Conservation (phyloP, 176 grass and related monocot genomes). For the Zizania latifolia region DNA sequence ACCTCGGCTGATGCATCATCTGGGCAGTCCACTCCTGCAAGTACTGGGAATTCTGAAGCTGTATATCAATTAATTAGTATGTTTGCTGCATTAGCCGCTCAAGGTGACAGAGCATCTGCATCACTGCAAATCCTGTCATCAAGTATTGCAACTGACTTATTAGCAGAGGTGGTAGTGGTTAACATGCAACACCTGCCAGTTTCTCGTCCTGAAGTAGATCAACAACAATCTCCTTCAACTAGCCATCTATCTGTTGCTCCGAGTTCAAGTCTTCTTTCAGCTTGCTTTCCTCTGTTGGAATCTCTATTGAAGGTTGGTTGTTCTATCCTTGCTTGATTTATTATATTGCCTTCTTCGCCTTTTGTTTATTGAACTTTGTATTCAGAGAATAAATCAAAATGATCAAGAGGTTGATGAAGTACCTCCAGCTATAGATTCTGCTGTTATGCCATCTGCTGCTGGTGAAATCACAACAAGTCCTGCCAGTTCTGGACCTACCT, state of each 20-base stretch:
- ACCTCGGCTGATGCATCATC: conserved; percentile 25
- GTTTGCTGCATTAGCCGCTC: conserved; percentile 83
- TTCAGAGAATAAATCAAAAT: conserved; percentile 41
- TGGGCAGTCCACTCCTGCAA: conserved; percentile 27
- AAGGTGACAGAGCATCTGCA: conserved; percentile 71
- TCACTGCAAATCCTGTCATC: conserved; percentile 76
- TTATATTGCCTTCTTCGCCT: conserved; percentile 7
- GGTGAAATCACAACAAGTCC: conserved; percentile 31
- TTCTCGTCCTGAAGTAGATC: conserved; percentile 42
- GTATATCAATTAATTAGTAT: conserved; percentile 88
- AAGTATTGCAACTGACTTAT: conserved; percentile 82
- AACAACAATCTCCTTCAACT: conserved; percentile 34
- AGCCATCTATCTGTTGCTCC: conserved; percentile 19
- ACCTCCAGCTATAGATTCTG: conserved; percentile 28
- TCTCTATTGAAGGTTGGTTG: conserved; percentile 51
- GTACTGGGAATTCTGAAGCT: conserved; percentile 67
- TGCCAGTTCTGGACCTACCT: conserved; percentile 33
- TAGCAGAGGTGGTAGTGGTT: conserved; percentile 92
- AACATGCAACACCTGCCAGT: conserved; percentile 83
- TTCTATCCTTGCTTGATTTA: conserved; percentile 6
- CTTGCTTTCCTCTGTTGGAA: conserved; percentile 43
- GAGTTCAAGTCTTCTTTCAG: conserved; percentile 24
- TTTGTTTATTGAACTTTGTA: conserved; percentile 16
- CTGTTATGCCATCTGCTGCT: conserved; percentile 24
- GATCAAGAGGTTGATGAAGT: conserved; percentile 22